Conservation (phyloP, 169 alveolate species). For the Ichthyophthirius multifiliis region DNA sequence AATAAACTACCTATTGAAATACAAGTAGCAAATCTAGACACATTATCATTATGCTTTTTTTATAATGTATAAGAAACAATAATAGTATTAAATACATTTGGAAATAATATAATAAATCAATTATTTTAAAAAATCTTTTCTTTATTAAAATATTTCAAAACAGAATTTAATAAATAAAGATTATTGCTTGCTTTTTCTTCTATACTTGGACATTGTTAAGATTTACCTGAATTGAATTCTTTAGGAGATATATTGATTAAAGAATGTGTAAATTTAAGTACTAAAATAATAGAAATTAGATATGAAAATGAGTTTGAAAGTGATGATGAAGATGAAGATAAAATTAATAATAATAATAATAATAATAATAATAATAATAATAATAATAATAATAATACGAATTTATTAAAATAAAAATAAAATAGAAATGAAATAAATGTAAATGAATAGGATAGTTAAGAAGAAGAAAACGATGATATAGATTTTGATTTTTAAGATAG, state of each 20-base stretch:
- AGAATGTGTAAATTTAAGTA: not conserved
- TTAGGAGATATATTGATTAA: not conserved
- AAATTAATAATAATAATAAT: no score
- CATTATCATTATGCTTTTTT: not conserved
- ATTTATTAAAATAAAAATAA: no score
- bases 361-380: no score
- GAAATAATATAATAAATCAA: not conserved
- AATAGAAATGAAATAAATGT: no score
- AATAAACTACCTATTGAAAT: not conserved
- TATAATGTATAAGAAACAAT: not conserved
- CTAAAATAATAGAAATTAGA: not conserved
- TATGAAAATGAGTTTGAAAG: not conserved
- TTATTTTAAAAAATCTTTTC: not conserved
- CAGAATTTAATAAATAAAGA: not conserved
- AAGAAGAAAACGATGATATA: no score
- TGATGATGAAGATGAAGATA: no score
- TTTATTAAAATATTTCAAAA: not conserved
- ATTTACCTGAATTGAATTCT: constrained; percentile 2
- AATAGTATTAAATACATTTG: not conserved
- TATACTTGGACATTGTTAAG: not conserved
- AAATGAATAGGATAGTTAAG: no score
- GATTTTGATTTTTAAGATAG: no score
- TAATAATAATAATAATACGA: no score
- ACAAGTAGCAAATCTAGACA: not conserved
- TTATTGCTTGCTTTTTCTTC: not conserved